Conservation (phyloP, 2,329 filamentous ascomycete genomes). For the Celoporthe dispersa region DNA sequence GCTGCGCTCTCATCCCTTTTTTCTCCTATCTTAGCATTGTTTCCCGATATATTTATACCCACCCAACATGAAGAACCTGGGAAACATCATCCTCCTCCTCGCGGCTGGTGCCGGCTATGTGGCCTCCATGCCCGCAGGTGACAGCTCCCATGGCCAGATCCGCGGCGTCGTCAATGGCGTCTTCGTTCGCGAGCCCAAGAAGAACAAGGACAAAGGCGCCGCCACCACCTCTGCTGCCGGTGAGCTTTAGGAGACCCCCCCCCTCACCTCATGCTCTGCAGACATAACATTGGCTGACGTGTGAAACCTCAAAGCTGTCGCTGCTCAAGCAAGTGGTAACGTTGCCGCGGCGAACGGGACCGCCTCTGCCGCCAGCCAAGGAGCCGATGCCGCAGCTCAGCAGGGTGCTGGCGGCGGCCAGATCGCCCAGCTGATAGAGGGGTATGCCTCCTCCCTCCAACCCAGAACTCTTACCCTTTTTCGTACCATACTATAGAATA, state of each 20-base stretch:
- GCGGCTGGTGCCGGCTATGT: slow-evolving; percentile 42
- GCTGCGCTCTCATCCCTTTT: slow-evolving; percentile 25
- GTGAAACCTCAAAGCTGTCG: background rate
- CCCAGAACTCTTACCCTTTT: too few species aligned
- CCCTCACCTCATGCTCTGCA: too few species aligned
- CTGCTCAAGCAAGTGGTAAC: slow-evolving; percentile 7
- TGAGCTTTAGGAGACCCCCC: too few species aligned
- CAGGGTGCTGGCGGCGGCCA: slow-evolving; percentile 6
- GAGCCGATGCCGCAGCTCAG: background rate
- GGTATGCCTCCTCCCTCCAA: background rate
- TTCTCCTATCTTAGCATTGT: background rate
- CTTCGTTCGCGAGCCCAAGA: slow-evolving; percentile 23
- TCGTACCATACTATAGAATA: background rate
- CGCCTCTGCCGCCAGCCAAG: background rate
- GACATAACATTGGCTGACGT: background rate
- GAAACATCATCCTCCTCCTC: slow-evolving; percentile 42
- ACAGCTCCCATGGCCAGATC: slow-evolving; percentile 8
- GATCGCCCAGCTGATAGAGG: slow-evolving; percentile 14
- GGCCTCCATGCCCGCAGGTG: slow-evolving; percentile 36
- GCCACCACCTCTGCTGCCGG: background rate
- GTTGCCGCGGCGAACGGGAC: slow-evolving; percentile 3
- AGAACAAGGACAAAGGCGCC: slow-evolving; percentile 2
- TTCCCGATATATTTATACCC: slow-evolving; percentile 17
- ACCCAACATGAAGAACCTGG: slow-evolving; percentile 47
- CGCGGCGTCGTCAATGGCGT: slow-evolving; percentile 14